Base-by-base conservation (phyloP, 1,284 basidiomycete species). In the Heterobasidion irregulare region DNA sequence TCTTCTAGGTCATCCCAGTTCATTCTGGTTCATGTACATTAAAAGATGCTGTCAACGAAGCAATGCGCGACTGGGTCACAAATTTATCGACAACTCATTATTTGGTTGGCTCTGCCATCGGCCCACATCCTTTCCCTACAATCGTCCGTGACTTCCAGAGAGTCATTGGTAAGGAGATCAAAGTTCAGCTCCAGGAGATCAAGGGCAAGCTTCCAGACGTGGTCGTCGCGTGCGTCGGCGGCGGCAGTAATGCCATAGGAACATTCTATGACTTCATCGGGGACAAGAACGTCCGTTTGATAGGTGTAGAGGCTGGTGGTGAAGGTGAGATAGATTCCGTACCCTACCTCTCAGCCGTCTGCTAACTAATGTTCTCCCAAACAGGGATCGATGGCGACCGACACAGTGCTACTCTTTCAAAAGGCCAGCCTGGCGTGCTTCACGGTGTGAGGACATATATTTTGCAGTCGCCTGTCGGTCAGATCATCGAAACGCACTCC, bases 81-180 rank as follows among this genome's bases (percentile, higher is more conserved):
- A 96, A 98, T 71, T 82, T 99, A 41, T 76, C 89, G 35, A 89
- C 76, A 16, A 98, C 96, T 1, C 94, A 99, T 74, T 99, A 98
- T 75, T 83, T 98, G 60, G 92, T 99, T 61, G 97, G 97, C 44
- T 98, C 94, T 18, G 94, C 89, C 36, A 98, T 99, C 62, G 97
- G 97, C 7, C 97, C 97, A 15, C 96, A 98, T 70, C 97, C 97
- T 1, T 99, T 99, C 84, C 97, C 97, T 1, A 98, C 95, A 36
- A 92, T 99, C 58, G 96, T 99, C 49, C 87, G 96, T 55, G 97
- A 99, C 72, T 98, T 97, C 82, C 97, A 99, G 71, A 85, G 89
- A 61, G 83, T 99, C 52, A 99, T 99, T 62, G 91, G 96, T 3
- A 79, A 87, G 66, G 97, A 99, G 73, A 96, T 98, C 75, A 98